Conservation (phyloP, 805 yeast genomes). For the Scheffersomyces stipitis region DNA sequence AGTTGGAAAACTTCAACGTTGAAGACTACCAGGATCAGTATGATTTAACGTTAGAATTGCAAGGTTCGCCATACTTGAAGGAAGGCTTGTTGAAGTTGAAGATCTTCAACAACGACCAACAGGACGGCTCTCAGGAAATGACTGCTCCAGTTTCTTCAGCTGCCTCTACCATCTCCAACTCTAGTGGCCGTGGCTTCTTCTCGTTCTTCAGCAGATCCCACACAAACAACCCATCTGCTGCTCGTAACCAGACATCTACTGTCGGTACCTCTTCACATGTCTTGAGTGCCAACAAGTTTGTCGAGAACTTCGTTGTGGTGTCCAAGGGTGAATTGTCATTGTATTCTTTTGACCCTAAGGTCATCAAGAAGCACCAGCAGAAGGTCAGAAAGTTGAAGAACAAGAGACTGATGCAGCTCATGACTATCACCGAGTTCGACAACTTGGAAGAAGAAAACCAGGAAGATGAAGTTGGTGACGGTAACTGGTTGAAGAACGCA, state of each 20-base stretch:
- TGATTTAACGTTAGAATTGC: conserved; percentile 61
- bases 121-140: conserved; percentile 21
- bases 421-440: conserved; percentile 8
- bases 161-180: conserved; percentile 9
- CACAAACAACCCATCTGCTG: neutral
- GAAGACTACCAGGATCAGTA: conserved; percentile 46
- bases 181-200: conserved; percentile 20
- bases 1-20: conserved; percentile 38
- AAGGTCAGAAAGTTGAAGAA: conserved; percentile 22
- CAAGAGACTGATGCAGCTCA: conserved; percentile 16
- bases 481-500: conserved; percentile 69
- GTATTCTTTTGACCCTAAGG: conserved; percentile 52
- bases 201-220: conserved; percentile 23
- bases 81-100: conserved; percentile 61
- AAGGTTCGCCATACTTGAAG: conserved; percentile 77
- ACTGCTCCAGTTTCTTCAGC: conserved; percentile 14
- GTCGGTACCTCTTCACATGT: conserved; percentile 11
- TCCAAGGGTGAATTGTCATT: conserved; percentile 64
- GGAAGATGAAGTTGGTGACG: conserved; percentile 48
- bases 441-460: conserved; percentile 25
- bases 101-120: conserved; percentile 36
- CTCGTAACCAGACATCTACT: conserved; percentile 1
- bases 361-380: conserved; percentile 40
- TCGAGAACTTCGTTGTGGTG: conserved; percentile 61
- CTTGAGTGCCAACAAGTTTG: conserved; percentile 28